These are phyloP conservation scores for Sutorius eximius DNA, from an alignment of 1,284 basidiomycete species.

Conservation along the genomic window DNA sequence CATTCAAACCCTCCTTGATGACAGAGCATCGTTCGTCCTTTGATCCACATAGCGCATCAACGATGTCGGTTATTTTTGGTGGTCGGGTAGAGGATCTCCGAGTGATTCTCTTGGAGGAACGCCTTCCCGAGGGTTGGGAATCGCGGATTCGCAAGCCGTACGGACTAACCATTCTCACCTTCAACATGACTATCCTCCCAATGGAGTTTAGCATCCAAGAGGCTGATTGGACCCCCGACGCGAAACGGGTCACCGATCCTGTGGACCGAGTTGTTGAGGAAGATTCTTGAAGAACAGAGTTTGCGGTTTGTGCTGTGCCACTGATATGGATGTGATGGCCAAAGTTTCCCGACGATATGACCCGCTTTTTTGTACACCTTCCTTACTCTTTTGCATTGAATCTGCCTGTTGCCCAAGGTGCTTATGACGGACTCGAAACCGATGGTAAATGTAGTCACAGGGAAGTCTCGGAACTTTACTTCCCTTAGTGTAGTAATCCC, in stretches of 20 bases:
- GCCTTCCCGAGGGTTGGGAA: conserved; percentile 69
- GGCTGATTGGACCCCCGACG: conserved; percentile 12
- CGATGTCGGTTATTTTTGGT: conserved; percentile 60
- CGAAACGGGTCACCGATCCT: neutral
- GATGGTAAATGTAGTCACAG: too few species aligned
- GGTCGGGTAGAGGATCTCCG: conserved; percentile 57
- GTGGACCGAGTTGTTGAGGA: neutral
- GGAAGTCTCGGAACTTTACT: too few species aligned
- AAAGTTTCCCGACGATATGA: neutral
- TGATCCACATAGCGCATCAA: conserved; percentile 44
- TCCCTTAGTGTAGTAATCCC: too few species aligned
- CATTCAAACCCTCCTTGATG: neutral
- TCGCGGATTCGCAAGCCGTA: conserved; percentile 47
- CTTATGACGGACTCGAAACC: too few species aligned
- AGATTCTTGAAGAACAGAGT: neutral
- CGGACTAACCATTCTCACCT: conserved; percentile 58
- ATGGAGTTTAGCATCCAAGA: conserved; percentile 43
- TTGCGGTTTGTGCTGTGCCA: neutral
- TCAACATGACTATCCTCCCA: conserved; percentile 53
- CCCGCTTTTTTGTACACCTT: too few species aligned
- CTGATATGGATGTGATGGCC: neutral
- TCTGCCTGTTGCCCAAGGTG: too few species aligned
- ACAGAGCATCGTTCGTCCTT: neutral
- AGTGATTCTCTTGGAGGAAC: conserved; percentile 59
- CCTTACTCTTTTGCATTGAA: too few species aligned